phyloP scores from a whole-genome alignment of 176 grass and related monocot genomes.

The Avena sativa region DNA sequence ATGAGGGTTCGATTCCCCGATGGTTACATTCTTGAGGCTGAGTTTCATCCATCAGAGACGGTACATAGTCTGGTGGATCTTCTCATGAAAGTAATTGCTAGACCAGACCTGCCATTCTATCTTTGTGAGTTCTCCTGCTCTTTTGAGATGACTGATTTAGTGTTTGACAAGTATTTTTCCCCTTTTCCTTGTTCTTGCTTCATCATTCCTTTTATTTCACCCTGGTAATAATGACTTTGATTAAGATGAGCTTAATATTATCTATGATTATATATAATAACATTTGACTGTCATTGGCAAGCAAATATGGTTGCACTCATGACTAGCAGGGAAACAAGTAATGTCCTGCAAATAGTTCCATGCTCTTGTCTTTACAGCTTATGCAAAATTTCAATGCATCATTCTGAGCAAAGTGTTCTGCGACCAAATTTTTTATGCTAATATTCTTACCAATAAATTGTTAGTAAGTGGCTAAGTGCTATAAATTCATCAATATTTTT shows the following conservation, averaged over 20 bases:
- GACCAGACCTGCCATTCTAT: slow-evolving; percentile 92
- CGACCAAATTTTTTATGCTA: neutral
- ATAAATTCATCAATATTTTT: neutral
- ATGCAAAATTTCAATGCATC: slow-evolving; percentile 1
- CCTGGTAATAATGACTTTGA: neutral
- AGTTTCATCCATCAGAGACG: slow-evolving; percentile 77
- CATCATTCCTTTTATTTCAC: slow-evolving; percentile 22
- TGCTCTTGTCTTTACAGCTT: neutral
- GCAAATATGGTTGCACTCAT: slow-evolving; percentile 6
- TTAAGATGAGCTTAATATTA: slow-evolving; percentile 16
- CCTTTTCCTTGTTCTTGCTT: neutral
- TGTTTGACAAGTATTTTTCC: slow-evolving; percentile 9
- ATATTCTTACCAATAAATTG: neutral
- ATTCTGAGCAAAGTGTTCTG: slow-evolving; percentile 23
- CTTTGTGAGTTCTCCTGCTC: slow-evolving; percentile 73
- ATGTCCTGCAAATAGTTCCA: neutral
- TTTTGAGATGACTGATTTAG: slow-evolving; percentile 12
- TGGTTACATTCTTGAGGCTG: slow-evolving; percentile 88
- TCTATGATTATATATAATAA: neutral
- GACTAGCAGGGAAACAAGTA: slow-evolving; percentile 1
- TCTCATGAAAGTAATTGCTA: slow-evolving; percentile 84
- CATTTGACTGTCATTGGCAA: slow-evolving; percentile 17
- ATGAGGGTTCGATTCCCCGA: slow-evolving; percentile 89
- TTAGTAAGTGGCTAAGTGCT: neutral
- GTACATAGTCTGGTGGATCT: slow-evolving; percentile 83